phyloP scores from a whole-genome alignment of 2,329 filamentous ascomycete species.

The Aspergillus sp. region DNA sequence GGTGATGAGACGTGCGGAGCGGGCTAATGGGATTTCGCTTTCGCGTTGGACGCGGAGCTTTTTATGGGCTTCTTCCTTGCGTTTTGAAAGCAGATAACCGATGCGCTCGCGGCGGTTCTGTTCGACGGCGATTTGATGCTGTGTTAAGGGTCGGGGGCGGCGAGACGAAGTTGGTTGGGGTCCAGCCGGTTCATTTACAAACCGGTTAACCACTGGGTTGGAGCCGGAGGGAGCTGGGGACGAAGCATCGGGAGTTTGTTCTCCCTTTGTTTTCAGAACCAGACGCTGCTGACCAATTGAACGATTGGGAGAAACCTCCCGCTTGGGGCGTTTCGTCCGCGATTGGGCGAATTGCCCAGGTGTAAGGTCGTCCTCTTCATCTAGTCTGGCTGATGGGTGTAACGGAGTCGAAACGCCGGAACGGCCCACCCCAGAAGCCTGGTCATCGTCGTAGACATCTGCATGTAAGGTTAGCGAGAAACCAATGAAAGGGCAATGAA shows the following conservation, averaged over 20 bases:
- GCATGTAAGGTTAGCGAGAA: constrained; percentile 11
- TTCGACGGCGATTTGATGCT: constrained; percentile 45
- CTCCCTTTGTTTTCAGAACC: constrained; percentile 39
- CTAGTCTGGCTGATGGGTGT: constrained; percentile 32
- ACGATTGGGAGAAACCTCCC: constrained; percentile 30
- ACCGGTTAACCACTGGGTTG: constrained; percentile 38
- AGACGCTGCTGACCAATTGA: constrained; percentile 34
- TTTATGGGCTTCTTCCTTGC: constrained; percentile 33
- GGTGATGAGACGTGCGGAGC: constrained; percentile 37
- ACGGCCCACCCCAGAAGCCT: constrained; percentile 18
- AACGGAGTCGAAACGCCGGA: constrained; percentile 33
- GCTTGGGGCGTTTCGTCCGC: constrained; percentile 35
- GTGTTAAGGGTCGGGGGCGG: constrained; percentile 43
- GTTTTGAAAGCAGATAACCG: constrained; percentile 41
- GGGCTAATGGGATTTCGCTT: constrained; percentile 33
- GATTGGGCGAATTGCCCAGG: constrained; percentile 30
- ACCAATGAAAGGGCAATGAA: constrained; percentile 1
- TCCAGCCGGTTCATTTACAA: constrained; percentile 27
- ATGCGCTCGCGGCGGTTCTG: constrained; percentile 44
- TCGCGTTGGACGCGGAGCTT: constrained; percentile 32
- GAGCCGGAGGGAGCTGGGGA: constrained; percentile 40
- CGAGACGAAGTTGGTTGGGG: constrained; percentile 25
- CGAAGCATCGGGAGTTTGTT: constrained; percentile 35
- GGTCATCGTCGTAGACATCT: constrained; percentile 28
- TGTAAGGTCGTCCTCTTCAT: constrained; percentile 34